Base-by-base conservation (phyloP, 2,329 filamentous ascomycete species). In the Ophiostoma ulmi region DNA sequence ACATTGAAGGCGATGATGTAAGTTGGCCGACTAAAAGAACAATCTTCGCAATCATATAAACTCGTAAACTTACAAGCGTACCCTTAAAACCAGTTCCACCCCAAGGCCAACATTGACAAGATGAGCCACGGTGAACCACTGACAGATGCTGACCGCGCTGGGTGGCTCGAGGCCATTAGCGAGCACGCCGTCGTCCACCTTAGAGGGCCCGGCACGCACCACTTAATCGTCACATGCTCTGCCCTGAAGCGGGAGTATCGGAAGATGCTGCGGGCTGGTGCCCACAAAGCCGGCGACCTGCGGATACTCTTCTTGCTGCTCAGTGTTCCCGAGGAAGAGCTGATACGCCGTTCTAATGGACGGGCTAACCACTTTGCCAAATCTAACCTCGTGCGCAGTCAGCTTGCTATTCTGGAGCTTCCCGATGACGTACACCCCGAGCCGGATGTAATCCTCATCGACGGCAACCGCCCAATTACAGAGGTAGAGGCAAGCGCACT, bases 201-300 rank as follows among this genome's bases (percentile, higher is more conserved):
- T 71, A 76, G 80, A 61, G 77, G 75, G 66, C 80, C 81, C 8
- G 71, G 73, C 20, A 80, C 83, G 2, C 78, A 82, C 36, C 85
- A 89, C 52, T 90, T 92, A 35, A 87, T 93, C 69, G 86, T 93
- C 70, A 92, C 91, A 68, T 94, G 91, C 82, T 92, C 89, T n/a
- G 91, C 91, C 0, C 82, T 94, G 22, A 93, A 93, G 80, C 87
- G 88, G 74, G 90, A 90, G 78, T 94, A 93, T 81, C 87, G 91
- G 71, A 90, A 93, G 73, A 83, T 89, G 41, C 85, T 90, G 75
- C 84, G 88, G 26, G 81, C 86, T 7, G 87, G 87, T 1, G 83
- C 84, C 5, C 86, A 86, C 75, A 82, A 84, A 73, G 81, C 83
- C 66, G 83, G 83, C 20, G 81, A 83, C 26, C 82, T 89, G 14